phyloP scores from a whole-genome alignment of 176 grass and related monocot genomes.

The Bonia amplexicaulis region DNA sequence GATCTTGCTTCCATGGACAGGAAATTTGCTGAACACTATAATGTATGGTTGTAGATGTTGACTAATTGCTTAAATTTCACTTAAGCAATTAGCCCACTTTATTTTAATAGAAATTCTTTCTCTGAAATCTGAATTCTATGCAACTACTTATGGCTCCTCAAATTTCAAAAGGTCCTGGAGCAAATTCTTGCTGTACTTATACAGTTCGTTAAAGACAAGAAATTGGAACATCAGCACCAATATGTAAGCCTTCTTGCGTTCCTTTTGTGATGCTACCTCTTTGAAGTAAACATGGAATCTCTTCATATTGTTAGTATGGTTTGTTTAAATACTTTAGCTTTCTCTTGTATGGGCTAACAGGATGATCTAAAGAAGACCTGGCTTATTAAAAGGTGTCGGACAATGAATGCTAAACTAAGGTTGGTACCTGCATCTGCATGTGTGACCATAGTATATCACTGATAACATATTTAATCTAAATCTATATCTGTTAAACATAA shows the following conservation, averaged over 20 bases:
- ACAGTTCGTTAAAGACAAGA: constrained; percentile 95
- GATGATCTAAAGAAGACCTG: constrained; percentile 95
- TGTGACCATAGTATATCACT: background rate
- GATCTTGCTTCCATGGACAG: constrained; percentile 97
- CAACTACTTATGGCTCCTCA: constrained; percentile 4
- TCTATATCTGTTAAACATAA: too few species aligned
- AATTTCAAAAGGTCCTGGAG: constrained; percentile 69
- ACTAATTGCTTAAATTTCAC: background rate
- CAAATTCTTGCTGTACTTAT: constrained; percentile 96
- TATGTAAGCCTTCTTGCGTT: constrained; percentile 56
- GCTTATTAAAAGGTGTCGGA: constrained; percentile 96
- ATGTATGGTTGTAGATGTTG: constrained; percentile 40
- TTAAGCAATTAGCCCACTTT: background rate
- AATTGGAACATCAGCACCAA: constrained; percentile 93
- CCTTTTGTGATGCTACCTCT: background rate
- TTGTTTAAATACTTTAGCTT: background rate
- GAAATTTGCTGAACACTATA: constrained; percentile 98
- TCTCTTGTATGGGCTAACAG: constrained; percentile 43
- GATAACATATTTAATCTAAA: background rate
- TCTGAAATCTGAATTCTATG: background rate
- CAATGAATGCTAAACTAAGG: constrained; percentile 99
- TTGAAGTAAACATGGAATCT: background rate
- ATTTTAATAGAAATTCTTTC: background rate
- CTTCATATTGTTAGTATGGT: background rate
- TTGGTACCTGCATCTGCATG: constrained; percentile 28